Conservation (phyloP, 805 yeast species). For the Starmerella davenportii region DNA sequence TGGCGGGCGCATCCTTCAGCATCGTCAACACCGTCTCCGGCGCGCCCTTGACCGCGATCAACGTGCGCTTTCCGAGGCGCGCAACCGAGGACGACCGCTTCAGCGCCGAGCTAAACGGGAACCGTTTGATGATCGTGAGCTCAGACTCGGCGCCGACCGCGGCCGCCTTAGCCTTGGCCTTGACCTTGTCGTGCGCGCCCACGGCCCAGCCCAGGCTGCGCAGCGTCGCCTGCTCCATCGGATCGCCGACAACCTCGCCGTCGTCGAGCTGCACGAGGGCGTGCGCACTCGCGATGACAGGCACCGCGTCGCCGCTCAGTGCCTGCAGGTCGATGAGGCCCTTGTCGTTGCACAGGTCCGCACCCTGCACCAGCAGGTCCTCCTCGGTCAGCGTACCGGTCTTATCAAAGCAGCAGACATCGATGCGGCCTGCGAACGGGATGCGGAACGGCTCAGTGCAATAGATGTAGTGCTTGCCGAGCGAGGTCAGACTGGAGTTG, state of each 20-base stretch:
- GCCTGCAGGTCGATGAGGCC: constrained; percentile 26
- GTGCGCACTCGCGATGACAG: constrained; percentile 84
- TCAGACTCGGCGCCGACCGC: constrained; percentile 23
- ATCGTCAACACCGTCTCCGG: constrained; percentile 84
- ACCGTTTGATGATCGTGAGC: constrained; percentile 68
- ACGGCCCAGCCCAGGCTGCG: constrained; percentile 75
- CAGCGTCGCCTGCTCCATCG: constrained; percentile 95
- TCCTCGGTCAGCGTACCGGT: constrained; percentile 97
- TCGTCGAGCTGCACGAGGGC: constrained; percentile 87
- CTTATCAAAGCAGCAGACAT: constrained; percentile 95
- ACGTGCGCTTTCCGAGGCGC: constrained; percentile 22
- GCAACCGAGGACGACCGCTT: constrained; percentile 88
- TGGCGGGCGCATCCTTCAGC: constrained; percentile 50
- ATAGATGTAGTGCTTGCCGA: constrained; percentile 72
- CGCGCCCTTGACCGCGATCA: constrained; percentile 89
- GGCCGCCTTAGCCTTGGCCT: constrained; percentile 25
- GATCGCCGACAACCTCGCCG: constrained; percentile 96
- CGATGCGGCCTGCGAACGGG: constrained; percentile 93
- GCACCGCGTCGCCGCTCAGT: constrained; percentile 40
- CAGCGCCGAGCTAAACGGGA: constrained; percentile 90
- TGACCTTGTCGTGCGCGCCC: constrained; percentile 54
- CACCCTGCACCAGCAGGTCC: constrained; percentile 87
- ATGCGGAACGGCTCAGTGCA: constrained; percentile 98
- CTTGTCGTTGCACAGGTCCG: constrained; percentile 57
- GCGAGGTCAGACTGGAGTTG: constrained; percentile 71